Evolutionary conservation across 2,329 filamentous ascomycete species (phyloP).

Genomic region (Chalaropsis thielavioides): DNA sequence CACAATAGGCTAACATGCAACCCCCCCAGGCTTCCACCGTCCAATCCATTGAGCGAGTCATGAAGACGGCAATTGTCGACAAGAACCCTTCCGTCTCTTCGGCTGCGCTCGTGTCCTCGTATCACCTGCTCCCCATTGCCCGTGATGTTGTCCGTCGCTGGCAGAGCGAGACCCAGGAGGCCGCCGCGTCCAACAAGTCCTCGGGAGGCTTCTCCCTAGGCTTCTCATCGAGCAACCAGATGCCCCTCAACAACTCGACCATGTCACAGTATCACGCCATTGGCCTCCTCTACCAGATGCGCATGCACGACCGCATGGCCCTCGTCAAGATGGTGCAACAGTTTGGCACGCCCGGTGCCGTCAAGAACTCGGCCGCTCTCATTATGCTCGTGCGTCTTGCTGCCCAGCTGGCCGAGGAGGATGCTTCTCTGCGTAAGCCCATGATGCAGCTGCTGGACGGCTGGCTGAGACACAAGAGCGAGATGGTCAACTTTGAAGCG

Average conservation of each 20-base stretch:
- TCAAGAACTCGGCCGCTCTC: slow-evolving; percentile 88
- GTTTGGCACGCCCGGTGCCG: slow-evolving; percentile 76
- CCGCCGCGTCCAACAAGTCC: slow-evolving; percentile 77
- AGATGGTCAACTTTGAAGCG: slow-evolving; percentile 99
- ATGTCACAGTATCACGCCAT: slow-evolving; percentile 99
- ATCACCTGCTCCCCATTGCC: slow-evolving; percentile 92
- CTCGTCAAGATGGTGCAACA: slow-evolving; percentile 99
- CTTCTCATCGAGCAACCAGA: slow-evolving; percentile 64
- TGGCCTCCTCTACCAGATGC: slow-evolving; percentile 94
- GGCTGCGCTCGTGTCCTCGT: slow-evolving; percentile 88
- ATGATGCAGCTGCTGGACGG: slow-evolving; percentile 96
- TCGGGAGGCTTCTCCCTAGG: slow-evolving; percentile 81
- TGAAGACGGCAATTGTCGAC: slow-evolving; percentile 98
- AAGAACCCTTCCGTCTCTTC: slow-evolving; percentile 96
- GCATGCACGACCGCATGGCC: slow-evolving; percentile 92
- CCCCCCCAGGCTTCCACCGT: slow-evolving; percentile 66
- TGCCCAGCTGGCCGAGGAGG: slow-evolving; percentile 87
- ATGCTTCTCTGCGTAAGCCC: slow-evolving; percentile 71
- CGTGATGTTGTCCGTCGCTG: slow-evolving; percentile 90
- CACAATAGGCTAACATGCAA: too few species aligned
- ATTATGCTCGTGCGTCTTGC: slow-evolving; percentile 87
- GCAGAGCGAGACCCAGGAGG: slow-evolving; percentile 98
- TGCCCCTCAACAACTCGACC: slow-evolving; percentile 80
- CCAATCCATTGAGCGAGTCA: slow-evolving; percentile 91
- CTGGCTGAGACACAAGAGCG: slow-evolving; percentile 95